Conservation (phyloP, 805 yeast genomes). For the Blastobotrys muscicola region DNA sequence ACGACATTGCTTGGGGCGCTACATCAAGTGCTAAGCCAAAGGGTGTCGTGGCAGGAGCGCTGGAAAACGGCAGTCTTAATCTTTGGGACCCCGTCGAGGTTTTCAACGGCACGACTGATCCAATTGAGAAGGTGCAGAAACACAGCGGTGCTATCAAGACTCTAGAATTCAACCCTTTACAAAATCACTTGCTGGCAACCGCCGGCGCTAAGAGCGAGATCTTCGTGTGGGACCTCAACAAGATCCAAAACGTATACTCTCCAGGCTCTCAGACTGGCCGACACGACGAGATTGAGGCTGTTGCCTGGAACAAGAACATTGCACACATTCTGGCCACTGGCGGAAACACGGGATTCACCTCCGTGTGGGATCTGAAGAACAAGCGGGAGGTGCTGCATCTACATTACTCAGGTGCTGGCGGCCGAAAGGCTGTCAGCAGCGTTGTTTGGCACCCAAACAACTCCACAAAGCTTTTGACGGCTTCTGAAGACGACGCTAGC, state of each 20-base stretch:
- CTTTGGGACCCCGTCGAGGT: slow-evolving; percentile 59
- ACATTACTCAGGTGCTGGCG: slow-evolving; percentile 43
- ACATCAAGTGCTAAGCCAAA: slow-evolving; percentile 39
- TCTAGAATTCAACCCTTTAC: slow-evolving; percentile 68
- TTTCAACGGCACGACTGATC: slow-evolving; percentile 29
- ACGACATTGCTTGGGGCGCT: slow-evolving; percentile 77
- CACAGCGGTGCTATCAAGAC: slow-evolving; percentile 66
- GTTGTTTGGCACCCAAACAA: slow-evolving; percentile 94
- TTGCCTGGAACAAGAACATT: slow-evolving; percentile 83
- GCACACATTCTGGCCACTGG: slow-evolving; percentile 86
- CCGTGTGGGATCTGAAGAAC: slow-evolving; percentile 89
- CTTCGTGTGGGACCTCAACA: slow-evolving; percentile 78
- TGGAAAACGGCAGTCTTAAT: slow-evolving; percentile 72
- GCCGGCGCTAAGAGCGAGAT: slow-evolving; percentile 89
- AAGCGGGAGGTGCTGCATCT: slow-evolving; percentile 83
- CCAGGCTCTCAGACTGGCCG: slow-evolving; percentile 77
- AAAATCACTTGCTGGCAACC: slow-evolving; percentile 63
- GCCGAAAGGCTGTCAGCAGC: slow-evolving; percentile 61
- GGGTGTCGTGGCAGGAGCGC: slow-evolving; percentile 74
- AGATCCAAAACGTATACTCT: slow-evolving; percentile 38
- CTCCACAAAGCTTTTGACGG: slow-evolving; percentile 80
- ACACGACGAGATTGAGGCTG: slow-evolving; percentile 66
- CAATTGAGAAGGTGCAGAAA: slow-evolving; percentile 42
- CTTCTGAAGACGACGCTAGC: slow-evolving; percentile 68
- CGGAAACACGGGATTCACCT: slow-evolving; percentile 73